Conservation (phyloP, 768 basidiomycete genomes). For the Hygrophoropsis aurantiaca region DNA sequence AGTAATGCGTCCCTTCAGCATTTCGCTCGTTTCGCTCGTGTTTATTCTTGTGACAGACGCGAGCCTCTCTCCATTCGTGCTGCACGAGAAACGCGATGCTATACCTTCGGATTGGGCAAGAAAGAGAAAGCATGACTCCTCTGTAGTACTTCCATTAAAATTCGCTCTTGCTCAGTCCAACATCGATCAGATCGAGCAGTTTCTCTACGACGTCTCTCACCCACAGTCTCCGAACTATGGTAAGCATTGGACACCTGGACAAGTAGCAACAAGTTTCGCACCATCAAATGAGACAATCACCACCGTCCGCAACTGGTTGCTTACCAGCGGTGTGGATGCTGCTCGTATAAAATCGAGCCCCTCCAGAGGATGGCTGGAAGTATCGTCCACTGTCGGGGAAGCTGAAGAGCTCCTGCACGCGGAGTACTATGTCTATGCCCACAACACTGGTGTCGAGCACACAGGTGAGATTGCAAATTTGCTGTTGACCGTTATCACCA, state of each 20-base stretch:
- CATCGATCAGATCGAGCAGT: slow-evolving; percentile 42
- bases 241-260: slow-evolving; percentile 44
- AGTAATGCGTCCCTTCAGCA: too few species aligned
- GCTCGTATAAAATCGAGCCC: slow-evolving; percentile 38
- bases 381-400: slow-evolving; percentile 39
- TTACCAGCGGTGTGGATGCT: slow-evolving; percentile 37
- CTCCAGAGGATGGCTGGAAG: slow-evolving; percentile 40
- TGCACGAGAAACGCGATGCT: slow-evolving; percentile 35
- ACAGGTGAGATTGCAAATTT: too few species aligned
- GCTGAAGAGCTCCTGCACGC: slow-evolving; percentile 42
- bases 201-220: slow-evolving; percentile 48
- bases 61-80: slow-evolving; percentile 39
- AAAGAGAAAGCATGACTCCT: slow-evolving; percentile 32
- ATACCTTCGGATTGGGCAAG: slow-evolving; percentile 38
- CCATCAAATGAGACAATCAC: slow-evolving; percentile 41
- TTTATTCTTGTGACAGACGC: not conserved
- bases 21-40: too few species aligned
- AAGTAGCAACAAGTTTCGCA: slow-evolving; percentile 46
- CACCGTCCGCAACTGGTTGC: slow-evolving; percentile 45
- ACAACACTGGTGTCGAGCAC: slow-evolving; percentile 36
- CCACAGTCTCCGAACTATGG: slow-evolving; percentile 52
- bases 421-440: slow-evolving; percentile 43
- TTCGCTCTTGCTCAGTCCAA: slow-evolving; percentile 50
- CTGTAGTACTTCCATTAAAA: slow-evolving; percentile 43
- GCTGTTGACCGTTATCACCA: too few species aligned